These are phyloP conservation scores for Phytopythium sindhum DNA, from an alignment of 352 stramenopile species.

Conservation along the genomic window DNA sequence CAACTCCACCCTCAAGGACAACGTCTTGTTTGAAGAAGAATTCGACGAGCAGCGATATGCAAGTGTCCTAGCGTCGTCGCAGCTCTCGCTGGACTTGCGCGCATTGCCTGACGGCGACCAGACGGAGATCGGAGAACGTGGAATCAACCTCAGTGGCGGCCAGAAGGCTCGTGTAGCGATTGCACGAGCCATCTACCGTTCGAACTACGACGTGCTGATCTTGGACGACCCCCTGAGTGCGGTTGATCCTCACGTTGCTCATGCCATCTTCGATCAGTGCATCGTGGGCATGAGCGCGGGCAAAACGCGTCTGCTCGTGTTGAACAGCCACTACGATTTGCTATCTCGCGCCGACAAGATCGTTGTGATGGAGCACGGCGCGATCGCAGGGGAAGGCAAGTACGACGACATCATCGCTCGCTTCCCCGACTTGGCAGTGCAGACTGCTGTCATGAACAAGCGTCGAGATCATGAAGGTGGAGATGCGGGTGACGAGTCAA, in stretches of 20 bases:
- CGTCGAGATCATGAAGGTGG: not conserved
- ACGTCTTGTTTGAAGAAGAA: slow-evolving; percentile 82
- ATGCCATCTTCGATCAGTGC: slow-evolving; percentile 31
- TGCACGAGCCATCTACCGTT: slow-evolving; percentile 89
- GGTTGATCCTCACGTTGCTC: slow-evolving; percentile 31
- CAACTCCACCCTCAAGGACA: slow-evolving; percentile 86
- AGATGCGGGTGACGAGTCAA: not conserved
- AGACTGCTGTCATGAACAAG: not conserved
- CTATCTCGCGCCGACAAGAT: slow-evolving; percentile 21
- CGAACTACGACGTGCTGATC: slow-evolving; percentile 86
- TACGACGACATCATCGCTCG: slow-evolving; percentile 14
- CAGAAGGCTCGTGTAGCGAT: slow-evolving; percentile 82
- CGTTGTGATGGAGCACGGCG: slow-evolving; percentile 23
- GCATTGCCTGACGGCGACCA: slow-evolving; percentile 46
- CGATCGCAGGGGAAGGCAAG: slow-evolving; percentile 19
- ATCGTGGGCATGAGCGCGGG: slow-evolving; percentile 15
- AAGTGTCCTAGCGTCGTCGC: slow-evolving; percentile 26
- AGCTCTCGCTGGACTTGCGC: slow-evolving; percentile 38
- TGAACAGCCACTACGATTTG: slow-evolving; percentile 32
- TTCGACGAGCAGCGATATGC: slow-evolving; percentile 37
- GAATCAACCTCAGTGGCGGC: slow-evolving; percentile 56
- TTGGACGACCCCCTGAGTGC: slow-evolving; percentile 55
- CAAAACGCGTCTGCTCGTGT: slow-evolving; percentile 80
- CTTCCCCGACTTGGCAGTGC: slow-evolving; percentile 11
- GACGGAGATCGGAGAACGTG: slow-evolving; percentile 59